phyloP scores from a whole-genome alignment of 192 early-diverging fungal genomes.

The Coemansia sp. region DNA sequence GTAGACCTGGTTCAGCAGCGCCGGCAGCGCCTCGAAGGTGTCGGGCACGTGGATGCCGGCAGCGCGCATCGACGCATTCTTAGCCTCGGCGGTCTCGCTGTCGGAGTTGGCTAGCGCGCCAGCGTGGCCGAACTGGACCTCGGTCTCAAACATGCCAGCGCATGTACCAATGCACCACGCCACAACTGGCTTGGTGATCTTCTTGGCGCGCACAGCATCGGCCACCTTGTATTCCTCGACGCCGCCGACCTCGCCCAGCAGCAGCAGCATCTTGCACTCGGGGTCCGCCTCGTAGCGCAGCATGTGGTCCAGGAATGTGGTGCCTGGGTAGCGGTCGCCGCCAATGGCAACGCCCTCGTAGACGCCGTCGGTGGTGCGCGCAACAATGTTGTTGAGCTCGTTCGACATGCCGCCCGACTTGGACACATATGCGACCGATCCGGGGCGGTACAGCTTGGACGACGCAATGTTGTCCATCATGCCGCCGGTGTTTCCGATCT shows the following conservation, averaged over 20 bases:
- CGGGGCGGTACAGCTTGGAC: conserved; percentile 94
- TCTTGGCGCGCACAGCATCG: conserved; percentile 81
- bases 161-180: conserved; percentile 99
- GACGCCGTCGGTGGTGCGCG: conserved; percentile 93
- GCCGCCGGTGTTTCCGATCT: conserved; percentile 99
- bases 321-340: conserved; percentile 97
- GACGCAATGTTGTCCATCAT: conserved; percentile 99
- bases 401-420: conserved; percentile 99
- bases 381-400: conserved; percentile 99
- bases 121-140: conserved; percentile 99
- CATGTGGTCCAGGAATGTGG: conserved; percentile 98
- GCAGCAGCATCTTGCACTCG: conserved; percentile 87
- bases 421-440: conserved; percentile 96
- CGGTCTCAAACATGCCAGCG: conserved; percentile 98
- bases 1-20: conserved; percentile 76
- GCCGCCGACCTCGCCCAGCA: conserved; percentile 97
- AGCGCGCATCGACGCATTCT: conserved; percentile 82
- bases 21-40: conserved; percentile 93
- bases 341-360: conserved; percentile 99
- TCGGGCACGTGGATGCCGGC: conserved; percentile 91
- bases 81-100: conserved; percentile 94
- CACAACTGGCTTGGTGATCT: conserved; percentile 97
- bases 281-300: conserved; percentile 92
- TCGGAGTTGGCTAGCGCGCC: conserved; percentile 95
- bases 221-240: conserved; percentile 95